A percentile compares a stretch with the other conserved stretches of the same genome.
Conservation (phyloP, 768 basidiomycete genomes). For the Tylopilus sp. region DNA sequence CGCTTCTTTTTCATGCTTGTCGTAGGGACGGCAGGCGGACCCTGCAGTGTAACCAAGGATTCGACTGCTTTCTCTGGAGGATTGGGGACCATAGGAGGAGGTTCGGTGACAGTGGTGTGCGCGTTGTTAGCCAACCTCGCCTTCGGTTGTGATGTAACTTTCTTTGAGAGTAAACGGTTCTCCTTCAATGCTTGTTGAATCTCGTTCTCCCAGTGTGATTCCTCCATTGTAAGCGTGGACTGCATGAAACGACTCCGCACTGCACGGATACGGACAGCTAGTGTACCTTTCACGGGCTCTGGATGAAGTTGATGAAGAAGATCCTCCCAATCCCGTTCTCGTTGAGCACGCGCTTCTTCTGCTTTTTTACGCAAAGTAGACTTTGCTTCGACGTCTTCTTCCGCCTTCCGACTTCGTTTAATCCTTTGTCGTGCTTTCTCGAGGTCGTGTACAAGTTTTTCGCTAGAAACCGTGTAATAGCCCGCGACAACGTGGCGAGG, state of each 20-base stretch:
- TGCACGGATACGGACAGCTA: constrained; percentile 49
- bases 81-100: constrained; percentile 40
- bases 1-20: constrained; percentile 36
- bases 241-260: constrained; percentile 58
- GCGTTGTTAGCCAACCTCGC: constrained; percentile 4
- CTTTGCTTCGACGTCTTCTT: constrained; percentile 42
- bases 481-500: constrained; percentile 46
- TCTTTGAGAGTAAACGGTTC: constrained; percentile 46
- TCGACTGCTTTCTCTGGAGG: constrained; percentile 51
- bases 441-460: constrained; percentile 40
- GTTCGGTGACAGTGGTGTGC: constrained; percentile 16
- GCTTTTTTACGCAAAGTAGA: constrained; percentile 59
- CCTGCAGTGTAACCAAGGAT: constrained; percentile 49
- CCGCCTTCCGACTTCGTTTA: constrained; percentile 28
- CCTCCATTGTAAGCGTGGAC: constrained; percentile 47
- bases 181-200: constrained; percentile 55
- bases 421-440: constrained; percentile 40
- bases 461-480: constrained; percentile 42
- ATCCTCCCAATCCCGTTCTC: constrained; percentile 64
- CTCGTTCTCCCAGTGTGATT: constrained; percentile 61
- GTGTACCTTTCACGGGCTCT: constrained; percentile 44
- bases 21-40: constrained; percentile 36
- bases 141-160: constrained; percentile 37
- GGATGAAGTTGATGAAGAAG: constrained; percentile 57
- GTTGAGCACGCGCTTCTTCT: constrained; percentile 52